These are phyloP conservation scores for Annulohypoxylon bovei DNA, from an alignment of 495 filamentous ascomycete species.

Conservation along the genomic window DNA sequence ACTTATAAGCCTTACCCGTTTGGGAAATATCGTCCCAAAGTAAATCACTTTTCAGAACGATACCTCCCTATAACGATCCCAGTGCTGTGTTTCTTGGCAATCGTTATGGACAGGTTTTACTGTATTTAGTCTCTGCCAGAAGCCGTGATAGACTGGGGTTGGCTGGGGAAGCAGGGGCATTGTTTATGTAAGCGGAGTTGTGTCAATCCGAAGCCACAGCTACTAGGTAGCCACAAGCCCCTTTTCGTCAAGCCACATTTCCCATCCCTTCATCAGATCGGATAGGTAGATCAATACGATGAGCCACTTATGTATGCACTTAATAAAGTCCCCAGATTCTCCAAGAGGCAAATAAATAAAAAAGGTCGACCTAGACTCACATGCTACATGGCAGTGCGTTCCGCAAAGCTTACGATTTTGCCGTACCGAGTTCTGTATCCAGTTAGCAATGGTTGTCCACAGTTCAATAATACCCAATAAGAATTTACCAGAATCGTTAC, in stretches of 20 bases:
- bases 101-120: too few species aligned
- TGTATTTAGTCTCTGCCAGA: background rate
- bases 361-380: conserved; percentile 20
- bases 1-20: too few species aligned
- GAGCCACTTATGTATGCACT: background rate
- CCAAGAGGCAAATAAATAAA: background rate
- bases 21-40: too few species aligned
- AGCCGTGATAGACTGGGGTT: background rate
- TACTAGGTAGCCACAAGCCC: background rate
- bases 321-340: background rate
- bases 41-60: too few species aligned
- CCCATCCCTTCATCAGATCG: background rate
- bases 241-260: conserved; percentile 1
- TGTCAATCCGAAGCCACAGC: background rate
- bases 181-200: background rate
- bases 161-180: background rate
- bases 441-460: conserved; percentile 10
- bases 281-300: background rate
- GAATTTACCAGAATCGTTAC: conserved; percentile 7
- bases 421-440: conserved; percentile 7
- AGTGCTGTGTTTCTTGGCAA: too few species aligned
- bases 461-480: conserved; percentile 34
- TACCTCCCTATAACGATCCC: too few species aligned
- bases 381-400: conserved; percentile 36
- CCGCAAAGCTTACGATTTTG: conserved; percentile 22